These are phyloP conservation scores for Colletotrichum limetticola DNA, from an alignment of 2,329 filamentous ascomycete genomes.

Conservation along the genomic window DNA sequence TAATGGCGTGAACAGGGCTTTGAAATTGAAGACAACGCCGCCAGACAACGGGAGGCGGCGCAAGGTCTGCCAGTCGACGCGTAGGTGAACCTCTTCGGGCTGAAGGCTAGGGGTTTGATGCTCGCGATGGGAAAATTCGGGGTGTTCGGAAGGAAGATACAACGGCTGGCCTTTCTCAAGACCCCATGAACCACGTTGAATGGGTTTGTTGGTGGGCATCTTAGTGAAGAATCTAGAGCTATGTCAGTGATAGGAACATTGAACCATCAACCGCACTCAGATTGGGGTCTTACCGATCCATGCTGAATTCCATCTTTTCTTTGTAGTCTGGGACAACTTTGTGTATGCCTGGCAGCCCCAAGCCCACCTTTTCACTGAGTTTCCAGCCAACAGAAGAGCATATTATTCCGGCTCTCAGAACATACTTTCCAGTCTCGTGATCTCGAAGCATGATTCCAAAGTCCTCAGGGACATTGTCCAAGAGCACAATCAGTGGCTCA, in stretches of 20 bases:
- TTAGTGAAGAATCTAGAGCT: slow-evolving; percentile 79
- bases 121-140: slow-evolving; percentile 69
- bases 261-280: no score
- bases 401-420: slow-evolving; percentile 79
- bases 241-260: background rate
- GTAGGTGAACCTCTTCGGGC: slow-evolving; percentile 71
- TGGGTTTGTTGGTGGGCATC: slow-evolving; percentile 77
- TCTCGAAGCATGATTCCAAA: slow-evolving; percentile 82
- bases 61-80: slow-evolving; percentile 91
- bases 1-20: slow-evolving; percentile 83
- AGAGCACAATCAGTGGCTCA: slow-evolving; percentile 75
- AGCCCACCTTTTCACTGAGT: slow-evolving; percentile 77
- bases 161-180: slow-evolving; percentile 80
- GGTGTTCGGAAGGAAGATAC: slow-evolving; percentile 77
- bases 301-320: slow-evolving; percentile 87
- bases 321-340: slow-evolving; percentile 82
- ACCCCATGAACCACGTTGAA: slow-evolving; percentile 87
- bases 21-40: slow-evolving; percentile 87
- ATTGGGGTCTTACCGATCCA: slow-evolving; percentile 73
- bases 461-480: slow-evolving; percentile 86
- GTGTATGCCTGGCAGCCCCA: slow-evolving; percentile 78
- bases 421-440: slow-evolving; percentile 76
- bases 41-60: slow-evolving; percentile 81
- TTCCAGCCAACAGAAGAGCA: slow-evolving; percentile 88
- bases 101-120: slow-evolving; percentile 67